A percentile compares a stretch with the other conserved stretches of the same genome.
Evolutionary conservation across 805 yeast genomes (phyloP).

Genomic region (Schwanniomyces vanrijiae): DNA sequence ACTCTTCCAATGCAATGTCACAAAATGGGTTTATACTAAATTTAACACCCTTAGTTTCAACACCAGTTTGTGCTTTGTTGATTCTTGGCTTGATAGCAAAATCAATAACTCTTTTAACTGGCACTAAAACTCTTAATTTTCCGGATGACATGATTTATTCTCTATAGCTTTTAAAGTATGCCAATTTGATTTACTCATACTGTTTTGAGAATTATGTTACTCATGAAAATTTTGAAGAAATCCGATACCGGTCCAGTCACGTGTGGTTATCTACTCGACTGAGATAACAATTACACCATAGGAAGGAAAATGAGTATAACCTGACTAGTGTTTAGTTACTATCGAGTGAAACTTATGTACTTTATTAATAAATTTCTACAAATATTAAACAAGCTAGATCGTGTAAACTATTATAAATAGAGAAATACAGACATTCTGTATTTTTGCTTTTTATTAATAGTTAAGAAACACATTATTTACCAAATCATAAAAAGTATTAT

Average conservation of each 20-base stretch:
- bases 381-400: too few relatives aligned
- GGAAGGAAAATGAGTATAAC: too few relatives aligned
- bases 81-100: constrained; percentile 91
- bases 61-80: constrained; percentile 79
- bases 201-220: too few relatives aligned
- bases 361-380: too few relatives aligned
- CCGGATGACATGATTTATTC: constrained; percentile 18
- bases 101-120: constrained; percentile 93
- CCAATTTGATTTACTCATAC: not conserved
- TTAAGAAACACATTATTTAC: too few relatives aligned
- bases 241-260: constrained; percentile 2
- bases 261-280: not conserved
- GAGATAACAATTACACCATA: too few relatives aligned
- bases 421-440: too few relatives aligned
- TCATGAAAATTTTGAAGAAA: not conserved
- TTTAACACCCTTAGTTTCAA: constrained; percentile 86
- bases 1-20: constrained; percentile 97
- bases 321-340: too few relatives aligned
- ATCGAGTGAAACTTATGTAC: too few relatives aligned
- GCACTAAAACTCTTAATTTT: constrained; percentile 77
- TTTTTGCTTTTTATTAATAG: too few relatives aligned
- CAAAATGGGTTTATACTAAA: constrained; percentile 95
- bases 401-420: too few relatives aligned
- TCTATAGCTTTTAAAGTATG: not conserved
- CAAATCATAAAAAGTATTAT: too few relatives aligned